Evolutionary conservation across 2,329 filamentous ascomycete genomes (phyloP).

Genomic region (Lomentospora prolificans): DNA sequence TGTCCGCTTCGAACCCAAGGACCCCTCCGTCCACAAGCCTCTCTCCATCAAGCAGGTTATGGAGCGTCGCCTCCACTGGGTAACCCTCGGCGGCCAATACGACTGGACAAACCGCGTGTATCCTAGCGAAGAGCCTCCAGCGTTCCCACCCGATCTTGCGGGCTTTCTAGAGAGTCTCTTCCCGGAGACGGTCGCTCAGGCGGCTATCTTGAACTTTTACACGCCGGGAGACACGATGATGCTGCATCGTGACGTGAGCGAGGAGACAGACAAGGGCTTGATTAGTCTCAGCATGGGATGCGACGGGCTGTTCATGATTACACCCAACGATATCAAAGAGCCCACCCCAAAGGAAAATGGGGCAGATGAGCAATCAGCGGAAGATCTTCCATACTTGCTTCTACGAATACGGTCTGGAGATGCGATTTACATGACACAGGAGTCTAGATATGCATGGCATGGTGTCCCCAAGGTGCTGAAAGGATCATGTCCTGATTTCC

Average conservation of each 20-base stretch:
- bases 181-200: slow-evolving; percentile 67
- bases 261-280: slow-evolving; percentile 67
- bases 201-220: slow-evolving; percentile 91
- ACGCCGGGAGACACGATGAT: slow-evolving; percentile 83
- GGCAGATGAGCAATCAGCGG: slow-evolving; percentile 26
- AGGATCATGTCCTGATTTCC: slow-evolving; percentile 65
- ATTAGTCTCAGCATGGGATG: slow-evolving; percentile 85
- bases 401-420: slow-evolving; percentile 74
- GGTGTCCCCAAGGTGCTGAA: slow-evolving; percentile 80
- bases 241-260: slow-evolving; percentile 88
- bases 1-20: slow-evolving; percentile 55
- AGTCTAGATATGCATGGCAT: slow-evolving; percentile 86
- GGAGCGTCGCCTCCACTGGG: slow-evolving; percentile 78
- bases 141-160: slow-evolving; percentile 66
- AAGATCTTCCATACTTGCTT: slow-evolving; percentile 32
- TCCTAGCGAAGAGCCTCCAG: slow-evolving; percentile 54
- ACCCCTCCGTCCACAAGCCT: slow-evolving; percentile 64
- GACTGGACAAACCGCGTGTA: slow-evolving; percentile 89
- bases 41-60: slow-evolving; percentile 62
- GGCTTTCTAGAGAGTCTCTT: slow-evolving; percentile 61
- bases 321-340: slow-evolving; percentile 40
- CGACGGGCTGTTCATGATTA: slow-evolving; percentile 79
- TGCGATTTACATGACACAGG: slow-evolving; percentile 77
- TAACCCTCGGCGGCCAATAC: slow-evolving; percentile 90
- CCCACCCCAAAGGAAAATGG: slow-evolving; percentile 15